Base-by-base conservation (phyloP, 306 rosid species). In the Rosa lucieae region DNA sequence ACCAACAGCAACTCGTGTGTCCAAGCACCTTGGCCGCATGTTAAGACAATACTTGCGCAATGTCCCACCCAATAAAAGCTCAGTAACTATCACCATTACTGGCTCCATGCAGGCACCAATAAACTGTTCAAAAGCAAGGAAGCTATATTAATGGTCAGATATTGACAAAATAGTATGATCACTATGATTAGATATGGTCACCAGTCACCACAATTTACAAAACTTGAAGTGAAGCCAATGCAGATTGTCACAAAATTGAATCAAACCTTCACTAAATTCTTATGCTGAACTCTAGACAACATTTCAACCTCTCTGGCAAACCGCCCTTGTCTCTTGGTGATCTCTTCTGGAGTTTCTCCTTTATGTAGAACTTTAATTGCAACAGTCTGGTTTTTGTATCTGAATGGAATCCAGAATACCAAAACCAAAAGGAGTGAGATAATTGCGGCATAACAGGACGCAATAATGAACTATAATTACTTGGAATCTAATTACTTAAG, bases 31-130 rank as follows among this genome's bases (percentile, higher is more conserved):
- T 56, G 98, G 97, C 23, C 97, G 89, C 90, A 88, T 85, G 77
- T 82, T 92, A 73, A 92, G 86, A 85, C 93, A 87, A 88, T 94
- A 91, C 85, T 85, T 92, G 1, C 95, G 97, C 80, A 94, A 58
- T 6, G 98, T 92, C 74, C 98, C 98, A 43, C 94, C 97, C 73
- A 85, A 71, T 72, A 94, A 85, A 80, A 94, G 93, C 89, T 94
- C 97, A 14, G 98, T 94, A 49, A 94, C 97, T 85, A 92, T 87
- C 86, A 94, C 98, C 97, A 87, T 92, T 39, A 89, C 90, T 32
- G 97, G 98, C 86, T 91, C 98, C 86, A 88, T 94, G 89, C 97
- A 94, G 55, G 97, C 96, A 83, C 98, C 97, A 39, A 92, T 88
- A 78, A 92, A 94, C 97, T 94, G 94, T 85, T 44, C 75, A 80